phyloP scores from a whole-genome alignment of 2,329 filamentous ascomycete genomes.

The Alternaria sp. region DNA sequence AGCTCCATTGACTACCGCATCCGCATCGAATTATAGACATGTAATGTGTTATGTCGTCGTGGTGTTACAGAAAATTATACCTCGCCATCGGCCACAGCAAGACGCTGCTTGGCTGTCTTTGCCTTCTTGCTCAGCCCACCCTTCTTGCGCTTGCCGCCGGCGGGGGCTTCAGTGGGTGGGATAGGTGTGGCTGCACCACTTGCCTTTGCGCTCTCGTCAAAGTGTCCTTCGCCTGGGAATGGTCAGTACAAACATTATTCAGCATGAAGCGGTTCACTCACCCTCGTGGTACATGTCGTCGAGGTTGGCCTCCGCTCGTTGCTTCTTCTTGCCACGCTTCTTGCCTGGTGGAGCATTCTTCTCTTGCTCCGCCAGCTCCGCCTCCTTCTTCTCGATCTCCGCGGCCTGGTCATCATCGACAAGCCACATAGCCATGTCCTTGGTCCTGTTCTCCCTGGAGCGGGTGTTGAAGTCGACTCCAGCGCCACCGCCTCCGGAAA shows the following conservation, averaged over 20 bases:
- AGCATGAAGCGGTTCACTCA: conserved; percentile 57
- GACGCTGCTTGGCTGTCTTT: conserved; percentile 58
- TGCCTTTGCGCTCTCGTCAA: conserved; percentile 85
- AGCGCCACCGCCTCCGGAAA: conserved; percentile 80
- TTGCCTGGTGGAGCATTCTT: conserved; percentile 49
- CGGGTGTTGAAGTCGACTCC: conserved; percentile 97
- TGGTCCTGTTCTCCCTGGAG: conserved; percentile 87
- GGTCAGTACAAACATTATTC: conserved; percentile 29
- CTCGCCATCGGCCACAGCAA: conserved; percentile 56
- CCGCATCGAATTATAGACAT: conserved; percentile 15
- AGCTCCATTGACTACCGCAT: neutral
- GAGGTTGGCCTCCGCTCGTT: conserved; percentile 68
- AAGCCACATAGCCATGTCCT: conserved; percentile 98
- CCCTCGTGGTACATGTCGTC: conserved; percentile 99
- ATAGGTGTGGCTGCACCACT: conserved; percentile 87
- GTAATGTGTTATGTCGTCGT: conserved; percentile 13
- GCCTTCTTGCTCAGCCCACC: conserved; percentile 56
- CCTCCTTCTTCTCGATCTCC: conserved; percentile 90
- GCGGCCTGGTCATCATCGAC: conserved; percentile 96
- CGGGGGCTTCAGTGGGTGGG: conserved; percentile 50
- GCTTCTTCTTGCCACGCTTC: conserved; percentile 69
- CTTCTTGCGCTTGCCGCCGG: conserved; percentile 59
- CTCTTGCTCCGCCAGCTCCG: conserved; percentile 76
- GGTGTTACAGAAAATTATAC: conserved; percentile 28
- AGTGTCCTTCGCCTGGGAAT: conserved; percentile 84